Conservation (phyloP, 306 rosid genomes). For the Rosa chinensis region DNA sequence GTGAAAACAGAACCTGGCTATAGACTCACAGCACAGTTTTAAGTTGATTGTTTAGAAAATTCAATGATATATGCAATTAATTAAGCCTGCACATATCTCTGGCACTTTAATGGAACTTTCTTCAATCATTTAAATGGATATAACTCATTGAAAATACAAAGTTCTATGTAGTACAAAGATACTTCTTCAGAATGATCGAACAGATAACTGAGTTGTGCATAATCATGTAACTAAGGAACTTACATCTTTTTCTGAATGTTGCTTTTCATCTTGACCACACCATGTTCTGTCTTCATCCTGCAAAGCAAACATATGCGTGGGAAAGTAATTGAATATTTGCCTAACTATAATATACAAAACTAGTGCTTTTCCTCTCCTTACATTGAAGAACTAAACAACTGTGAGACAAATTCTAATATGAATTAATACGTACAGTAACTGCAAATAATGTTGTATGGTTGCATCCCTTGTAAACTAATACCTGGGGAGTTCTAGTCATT, state of each 20-base stretch:
- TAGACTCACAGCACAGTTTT: background rate
- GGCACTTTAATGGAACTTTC: too few relatives aligned
- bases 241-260: conserved; percentile 28
- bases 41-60: background rate
- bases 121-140: too few relatives aligned
- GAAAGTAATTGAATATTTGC: background rate
- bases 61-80: background rate
- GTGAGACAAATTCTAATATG: background rate
- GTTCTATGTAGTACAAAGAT: too few relatives aligned
- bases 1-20: background rate
- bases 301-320: conserved; percentile 15
- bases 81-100: too few relatives aligned
- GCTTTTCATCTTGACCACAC: conserved; percentile 29
- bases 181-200: background rate
- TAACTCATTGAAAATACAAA: too few relatives aligned
- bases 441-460: background rate
- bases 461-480: conserved; percentile 29
- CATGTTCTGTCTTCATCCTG: conserved; percentile 29
- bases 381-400: background rate
- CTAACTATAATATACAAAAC: background rate
- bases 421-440: background rate
- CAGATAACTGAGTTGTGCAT: background rate
- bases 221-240: conserved; percentile 11
- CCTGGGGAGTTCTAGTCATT: conserved; percentile 53
- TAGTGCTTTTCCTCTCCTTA: background rate